These are phyloP conservation scores for Alternaria sp. DNA, from an alignment of 2,329 filamentous ascomycete species.

Conservation along the genomic window DNA sequence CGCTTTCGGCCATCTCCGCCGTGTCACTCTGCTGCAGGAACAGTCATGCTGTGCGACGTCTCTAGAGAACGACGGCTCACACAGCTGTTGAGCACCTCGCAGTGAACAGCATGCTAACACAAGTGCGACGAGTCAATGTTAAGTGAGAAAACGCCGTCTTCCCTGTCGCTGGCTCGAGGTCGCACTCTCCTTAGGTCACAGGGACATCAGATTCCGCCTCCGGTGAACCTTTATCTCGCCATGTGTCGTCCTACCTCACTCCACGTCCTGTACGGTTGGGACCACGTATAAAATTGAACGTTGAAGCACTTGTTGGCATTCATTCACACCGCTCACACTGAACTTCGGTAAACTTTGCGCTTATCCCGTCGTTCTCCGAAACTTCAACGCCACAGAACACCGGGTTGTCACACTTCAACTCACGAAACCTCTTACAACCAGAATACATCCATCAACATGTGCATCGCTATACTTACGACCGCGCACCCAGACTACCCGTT, in stretches of 20 bases:
- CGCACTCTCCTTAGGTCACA: constrained; percentile 7
- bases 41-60: constrained; percentile 6
- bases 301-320: constrained; percentile 22
- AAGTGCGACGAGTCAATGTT: background rate
- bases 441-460: constrained; percentile 41
- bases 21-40: constrained; percentile 16
- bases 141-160: background rate
- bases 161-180: background rate
- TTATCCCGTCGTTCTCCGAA: constrained; percentile 20
- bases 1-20: constrained; percentile 5
- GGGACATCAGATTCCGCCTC: constrained; percentile 7
- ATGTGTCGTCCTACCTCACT: constrained; percentile 40
- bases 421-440: background rate
- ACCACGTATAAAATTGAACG: constrained; percentile 39
- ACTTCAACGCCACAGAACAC: constrained; percentile 7
- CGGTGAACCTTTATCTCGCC: constrained; percentile 9
- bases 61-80: background rate
- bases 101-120: background rate
- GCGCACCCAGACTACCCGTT: constrained; percentile 58
- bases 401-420: background rate
- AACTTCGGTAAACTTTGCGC: constrained; percentile 8
- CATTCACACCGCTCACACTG: constrained; percentile 36
- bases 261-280: constrained; percentile 29
- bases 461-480: constrained; percentile 57
- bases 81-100: background rate